These are phyloP conservation scores for Cladophialophora chaetospira DNA, from an alignment of 2,329 filamentous ascomycete species.

Conservation along the genomic window DNA sequence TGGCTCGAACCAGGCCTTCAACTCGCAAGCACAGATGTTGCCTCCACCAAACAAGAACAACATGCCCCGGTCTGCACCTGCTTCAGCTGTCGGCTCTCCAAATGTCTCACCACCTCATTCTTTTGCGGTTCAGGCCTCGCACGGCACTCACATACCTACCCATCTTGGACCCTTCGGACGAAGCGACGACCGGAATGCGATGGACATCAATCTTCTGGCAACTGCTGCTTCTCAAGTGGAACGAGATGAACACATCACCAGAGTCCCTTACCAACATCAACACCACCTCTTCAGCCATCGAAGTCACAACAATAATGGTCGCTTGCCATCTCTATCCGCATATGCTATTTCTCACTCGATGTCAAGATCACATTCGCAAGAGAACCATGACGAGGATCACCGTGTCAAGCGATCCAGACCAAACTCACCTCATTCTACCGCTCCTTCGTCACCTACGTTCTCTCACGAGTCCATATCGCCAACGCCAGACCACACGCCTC, in stretches of 20 bases:
- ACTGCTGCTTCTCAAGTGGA: slow-evolving; percentile 68
- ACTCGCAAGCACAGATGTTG: slow-evolving; percentile 66
- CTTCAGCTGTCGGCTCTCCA: slow-evolving; percentile 83
- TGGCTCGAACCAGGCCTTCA: slow-evolving; percentile 45
- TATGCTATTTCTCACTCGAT: slow-evolving; percentile 78
- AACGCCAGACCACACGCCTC: slow-evolving; percentile 96
- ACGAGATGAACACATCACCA: slow-evolving; percentile 55
- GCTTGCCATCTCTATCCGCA: slow-evolving; percentile 75
- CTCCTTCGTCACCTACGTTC: slow-evolving; percentile 92
- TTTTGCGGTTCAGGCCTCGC: slow-evolving; percentile 60
- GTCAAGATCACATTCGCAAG: slow-evolving; percentile 67
- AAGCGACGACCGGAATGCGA: slow-evolving; percentile 53
- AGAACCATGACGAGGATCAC: slow-evolving; percentile 72
- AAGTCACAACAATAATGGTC: slow-evolving; percentile 53
- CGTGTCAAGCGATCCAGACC: slow-evolving; percentile 86
- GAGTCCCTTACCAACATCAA: slow-evolving; percentile 48
- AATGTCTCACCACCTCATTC: slow-evolving; percentile 95
- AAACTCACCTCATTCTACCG: slow-evolving; percentile 92
- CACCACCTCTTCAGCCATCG: slow-evolving; percentile 53
- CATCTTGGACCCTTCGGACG: slow-evolving; percentile 56
- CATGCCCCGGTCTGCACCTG: slow-evolving; percentile 84
- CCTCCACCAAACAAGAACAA: slow-evolving; percentile 71
- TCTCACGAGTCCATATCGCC: slow-evolving; percentile 94
- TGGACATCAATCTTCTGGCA: slow-evolving; percentile 70
- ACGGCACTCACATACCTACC: slow-evolving; percentile 46